Base-by-base conservation (phyloP, 2,329 filamentous ascomycete genomes). In the Juglanconis oblonga region DNA sequence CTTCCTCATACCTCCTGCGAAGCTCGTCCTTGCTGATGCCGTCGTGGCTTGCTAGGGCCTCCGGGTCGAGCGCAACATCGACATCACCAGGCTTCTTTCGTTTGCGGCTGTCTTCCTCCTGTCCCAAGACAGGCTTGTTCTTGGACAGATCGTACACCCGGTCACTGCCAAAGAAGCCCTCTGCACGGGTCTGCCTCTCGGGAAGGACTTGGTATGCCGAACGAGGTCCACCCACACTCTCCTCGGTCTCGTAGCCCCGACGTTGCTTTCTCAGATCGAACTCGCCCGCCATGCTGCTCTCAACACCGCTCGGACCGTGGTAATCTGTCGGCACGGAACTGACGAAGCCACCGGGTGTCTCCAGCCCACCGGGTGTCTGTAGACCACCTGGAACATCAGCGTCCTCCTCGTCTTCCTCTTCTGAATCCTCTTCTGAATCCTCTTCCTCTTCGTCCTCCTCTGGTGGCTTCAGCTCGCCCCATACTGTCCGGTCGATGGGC, bases 71-170 rank as follows among this genome's bases (percentile, higher is more conserved):
- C 31, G 92, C 91, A 33, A 98, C 89, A 67, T 99, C 95, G 31
- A 99, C 85, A 72, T 99, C 95, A 45, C 94, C 95, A 4, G 90
- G 93, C 83, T 97, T 97, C 86, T 98, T 99, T 69, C 92, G 85
- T 78, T 96, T 95, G 69, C 91, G 80, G 31, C 75, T 81, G 58
- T 92, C 86, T 61, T 92, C 90, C 31, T 96, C 91, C 64, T 86
- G 83, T 10, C 93, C 95, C 4, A 99, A 84, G 3, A 96, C 84
- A 1, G 90, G 89, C 62, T 73, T 36, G 78, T 79, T 64, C 78
- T 86, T 88, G 64, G 71, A 70, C 29, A 99, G 83, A 75, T 99
- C 93, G 76, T 99, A 99, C 14, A 90, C 90, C 70, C 92, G 89
- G 72, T 98, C 94, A 68, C 91, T 93, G 67, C 95, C 95, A 72